phyloP scores from a whole-genome alignment of 2,329 filamentous ascomycete species.

The Paracoccidioides lutzii region DNA sequence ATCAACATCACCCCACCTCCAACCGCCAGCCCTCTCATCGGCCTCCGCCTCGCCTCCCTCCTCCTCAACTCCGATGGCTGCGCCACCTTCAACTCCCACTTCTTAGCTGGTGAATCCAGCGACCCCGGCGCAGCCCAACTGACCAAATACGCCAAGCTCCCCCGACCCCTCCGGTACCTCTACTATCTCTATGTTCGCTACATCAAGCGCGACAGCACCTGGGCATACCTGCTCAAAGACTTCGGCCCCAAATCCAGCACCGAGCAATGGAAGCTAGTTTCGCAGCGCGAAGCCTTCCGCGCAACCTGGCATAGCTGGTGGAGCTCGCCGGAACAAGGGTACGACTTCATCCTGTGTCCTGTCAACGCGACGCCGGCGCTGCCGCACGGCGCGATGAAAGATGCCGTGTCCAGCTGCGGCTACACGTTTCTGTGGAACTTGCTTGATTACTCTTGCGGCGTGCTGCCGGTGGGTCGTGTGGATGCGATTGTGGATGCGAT shows the following conservation, averaged over 20 bases:
- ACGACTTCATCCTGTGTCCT: constrained; percentile 73
- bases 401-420: constrained; percentile 73
- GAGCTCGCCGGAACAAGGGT: constrained; percentile 52
- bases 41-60: constrained; percentile 61
- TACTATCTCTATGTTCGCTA: constrained; percentile 87
- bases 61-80: constrained; percentile 79
- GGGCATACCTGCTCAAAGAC: constrained; percentile 61
- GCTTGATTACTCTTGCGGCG: constrained; percentile 75
- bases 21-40: constrained; percentile 64
- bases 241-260: constrained; percentile 62
- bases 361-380: constrained; percentile 83
- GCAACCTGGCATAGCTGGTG: constrained; percentile 75
- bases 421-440: constrained; percentile 93
- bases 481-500: constrained; percentile 58
- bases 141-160: constrained; percentile 58
- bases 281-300: constrained; percentile 64
- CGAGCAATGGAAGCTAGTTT: constrained; percentile 73
- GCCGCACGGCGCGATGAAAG: constrained; percentile 73
- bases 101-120: constrained; percentile 64
- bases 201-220: constrained; percentile 58
- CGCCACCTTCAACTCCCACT: constrained; percentile 62
- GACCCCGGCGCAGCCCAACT: constrained; percentile 68
- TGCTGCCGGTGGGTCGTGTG: constrained; percentile 76
- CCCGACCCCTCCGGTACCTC: constrained; percentile 63
- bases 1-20: constrained; percentile 52